These are phyloP conservation scores for Fraxinus dipetala DNA, from an alignment of 305 asterid species.

Conservation along the genomic window DNA sequence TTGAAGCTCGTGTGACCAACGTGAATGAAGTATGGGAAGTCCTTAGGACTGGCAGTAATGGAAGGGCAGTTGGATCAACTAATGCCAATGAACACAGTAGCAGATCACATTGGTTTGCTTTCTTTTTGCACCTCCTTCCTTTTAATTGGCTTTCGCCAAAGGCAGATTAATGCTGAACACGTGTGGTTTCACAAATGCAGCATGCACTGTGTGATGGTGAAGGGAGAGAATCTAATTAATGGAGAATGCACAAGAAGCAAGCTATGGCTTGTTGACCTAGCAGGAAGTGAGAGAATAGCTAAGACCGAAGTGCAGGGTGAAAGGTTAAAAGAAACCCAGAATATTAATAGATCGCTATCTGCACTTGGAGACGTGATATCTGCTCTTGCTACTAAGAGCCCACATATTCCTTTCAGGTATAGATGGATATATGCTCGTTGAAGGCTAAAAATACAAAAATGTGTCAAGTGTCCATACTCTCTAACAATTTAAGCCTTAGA, in stretches of 20 bases:
- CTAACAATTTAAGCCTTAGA: neutral
- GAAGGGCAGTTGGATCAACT: constrained; percentile 88
- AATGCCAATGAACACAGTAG: constrained; percentile 90
- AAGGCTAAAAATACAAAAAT: neutral
- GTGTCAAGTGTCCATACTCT: neutral
- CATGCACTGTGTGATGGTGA: constrained; percentile 95
- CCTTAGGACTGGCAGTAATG: constrained; percentile 76
- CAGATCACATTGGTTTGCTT: constrained; percentile 85
- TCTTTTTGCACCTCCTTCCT: neutral
- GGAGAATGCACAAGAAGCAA: constrained; percentile 93
- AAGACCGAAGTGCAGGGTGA: constrained; percentile 93
- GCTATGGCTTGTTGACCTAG: constrained; percentile 90
- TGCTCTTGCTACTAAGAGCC: constrained; percentile 81
- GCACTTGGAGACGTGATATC: constrained; percentile 98
- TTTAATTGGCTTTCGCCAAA: neutral
- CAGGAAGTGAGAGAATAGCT: constrained; percentile 97
- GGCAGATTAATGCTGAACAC: constrained; percentile 13
- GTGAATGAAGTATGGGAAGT: constrained; percentile 92
- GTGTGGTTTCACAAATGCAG: constrained; percentile 38
- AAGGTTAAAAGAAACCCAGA: constrained; percentile 87
- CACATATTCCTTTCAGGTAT: constrained; percentile 90
- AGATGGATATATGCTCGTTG: neutral
- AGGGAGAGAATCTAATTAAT: constrained; percentile 72
- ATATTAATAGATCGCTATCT: constrained; percentile 85
- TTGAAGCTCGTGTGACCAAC: constrained; percentile 72